Evolutionary conservation across 2,329 filamentous ascomycete species (phyloP).

Genomic region (Fulvia fulva): DNA sequence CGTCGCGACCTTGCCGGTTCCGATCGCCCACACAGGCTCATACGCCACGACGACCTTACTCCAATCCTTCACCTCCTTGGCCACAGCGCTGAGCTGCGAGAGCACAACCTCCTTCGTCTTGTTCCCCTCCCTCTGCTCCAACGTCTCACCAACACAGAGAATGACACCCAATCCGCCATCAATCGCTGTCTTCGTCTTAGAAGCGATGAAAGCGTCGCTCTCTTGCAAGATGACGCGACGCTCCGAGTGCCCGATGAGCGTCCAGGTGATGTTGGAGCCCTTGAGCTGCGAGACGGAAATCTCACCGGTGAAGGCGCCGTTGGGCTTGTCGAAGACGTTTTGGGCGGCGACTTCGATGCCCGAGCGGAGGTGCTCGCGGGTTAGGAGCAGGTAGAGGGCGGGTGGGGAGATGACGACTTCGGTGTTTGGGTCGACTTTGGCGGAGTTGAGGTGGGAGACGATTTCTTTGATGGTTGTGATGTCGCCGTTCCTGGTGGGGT

Average conservation of each 20-base stretch:
- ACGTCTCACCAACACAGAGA: slow-evolving; percentile 93
- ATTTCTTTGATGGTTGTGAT: slow-evolving; percentile 87
- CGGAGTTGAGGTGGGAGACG: slow-evolving; percentile 81
- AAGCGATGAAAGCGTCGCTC: slow-evolving; percentile 75
- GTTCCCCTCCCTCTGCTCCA: slow-evolving; percentile 82
- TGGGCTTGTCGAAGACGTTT: slow-evolving; percentile 87
- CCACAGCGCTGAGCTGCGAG: slow-evolving; percentile 76
- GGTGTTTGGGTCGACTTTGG: slow-evolving; percentile 71
- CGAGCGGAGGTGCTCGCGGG: slow-evolving; percentile 71
- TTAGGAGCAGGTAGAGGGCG: slow-evolving; percentile 81
- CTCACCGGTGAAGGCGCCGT: slow-evolving; percentile 95
- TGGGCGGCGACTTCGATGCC: slow-evolving; percentile 85
- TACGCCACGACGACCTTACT: slow-evolving; percentile 93
- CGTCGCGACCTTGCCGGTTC: slow-evolving; percentile 88
- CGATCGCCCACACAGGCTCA: slow-evolving; percentile 94
- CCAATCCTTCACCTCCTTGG: slow-evolving; percentile 80
- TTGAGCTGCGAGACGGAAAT: slow-evolving; percentile 88
- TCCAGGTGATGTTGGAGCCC: slow-evolving; percentile 84
- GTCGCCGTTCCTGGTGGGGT: slow-evolving; percentile 75
- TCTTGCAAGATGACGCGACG: slow-evolving; percentile 86
- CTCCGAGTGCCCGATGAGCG: slow-evolving; percentile 91
- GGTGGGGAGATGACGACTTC: slow-evolving; percentile 95
- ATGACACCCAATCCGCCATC: slow-evolving; percentile 87
- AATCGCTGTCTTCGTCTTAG: slow-evolving; percentile 90
- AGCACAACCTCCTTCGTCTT: slow-evolving; percentile 85